A percentile compares a stretch with the other conserved stretches of the same genome.
phyloP scores from a whole-genome alignment of 1,284 basidiomycete genomes.

The Agroathelia rolfsii region DNA sequence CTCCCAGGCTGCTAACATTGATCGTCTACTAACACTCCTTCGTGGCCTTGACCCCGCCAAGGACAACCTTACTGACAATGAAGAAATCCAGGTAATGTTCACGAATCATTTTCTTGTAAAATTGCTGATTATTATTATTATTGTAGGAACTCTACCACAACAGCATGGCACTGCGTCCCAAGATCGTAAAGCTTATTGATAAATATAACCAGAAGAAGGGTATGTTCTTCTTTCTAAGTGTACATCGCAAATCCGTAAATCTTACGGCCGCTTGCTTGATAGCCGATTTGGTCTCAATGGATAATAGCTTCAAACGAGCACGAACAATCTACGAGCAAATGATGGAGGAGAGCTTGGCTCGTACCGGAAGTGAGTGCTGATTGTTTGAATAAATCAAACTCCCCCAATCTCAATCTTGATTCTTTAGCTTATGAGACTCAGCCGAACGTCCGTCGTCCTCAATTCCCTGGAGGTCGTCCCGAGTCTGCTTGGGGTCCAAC shows the following conservation, averaged over 20 bases:
- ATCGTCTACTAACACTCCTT: constrained; percentile 77
- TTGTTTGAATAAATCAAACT: too few relatives aligned
- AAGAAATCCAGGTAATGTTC: constrained; percentile 80
- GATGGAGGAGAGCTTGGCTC: constrained; percentile 83
- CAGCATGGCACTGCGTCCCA: constrained; percentile 82
- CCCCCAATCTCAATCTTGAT: constrained; percentile 10
- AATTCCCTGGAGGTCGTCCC: constrained; percentile 7
- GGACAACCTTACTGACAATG: constrained; percentile 87
- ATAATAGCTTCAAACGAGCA: constrained; percentile 80
- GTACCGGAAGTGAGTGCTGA: constrained; percentile 46
- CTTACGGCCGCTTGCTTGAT: constrained; percentile 8
- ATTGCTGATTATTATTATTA: too few relatives aligned
- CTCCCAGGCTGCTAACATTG: constrained; percentile 78
- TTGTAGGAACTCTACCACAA: constrained; percentile 91
- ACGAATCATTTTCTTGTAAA: too few relatives aligned
- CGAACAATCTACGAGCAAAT: constrained; percentile 78
- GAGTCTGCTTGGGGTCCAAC: constrained; percentile 22
- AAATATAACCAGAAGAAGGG: constrained; percentile 95
- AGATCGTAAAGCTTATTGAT: constrained; percentile 94
- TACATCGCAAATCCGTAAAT: background rate
- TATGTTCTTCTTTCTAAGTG: constrained; percentile 25
- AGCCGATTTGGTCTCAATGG: constrained; percentile 85
- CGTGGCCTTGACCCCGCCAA: constrained; percentile 66
- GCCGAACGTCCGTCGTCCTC: constrained; percentile 12
- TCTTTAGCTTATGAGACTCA: constrained; percentile 15